Conservation (phyloP, 768 basidiomycete genomes). For the Pulveroboletus ravenelii region DNA sequence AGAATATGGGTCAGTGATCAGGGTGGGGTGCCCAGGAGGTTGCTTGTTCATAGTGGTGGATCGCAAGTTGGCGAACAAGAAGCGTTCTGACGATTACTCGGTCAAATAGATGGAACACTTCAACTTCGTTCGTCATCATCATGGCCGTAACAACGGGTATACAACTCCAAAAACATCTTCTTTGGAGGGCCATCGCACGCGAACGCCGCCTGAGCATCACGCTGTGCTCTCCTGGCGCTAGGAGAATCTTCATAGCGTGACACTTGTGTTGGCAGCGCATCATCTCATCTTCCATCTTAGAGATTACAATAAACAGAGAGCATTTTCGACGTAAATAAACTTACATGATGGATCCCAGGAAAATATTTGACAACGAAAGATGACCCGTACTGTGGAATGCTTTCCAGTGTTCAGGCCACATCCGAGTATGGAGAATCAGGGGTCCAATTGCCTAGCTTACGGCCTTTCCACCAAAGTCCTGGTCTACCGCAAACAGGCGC, state of each 20-base stretch:
- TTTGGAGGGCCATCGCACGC: neutral
- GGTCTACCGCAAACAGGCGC: conserved; percentile 26
- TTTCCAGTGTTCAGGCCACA: neutral
- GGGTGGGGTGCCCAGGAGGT: too few relatives aligned
- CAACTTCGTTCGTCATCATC: neutral
- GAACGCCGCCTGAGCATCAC: neutral
- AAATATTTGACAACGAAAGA: too few relatives aligned
- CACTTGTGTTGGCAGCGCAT: neutral
- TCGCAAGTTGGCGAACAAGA: neutral
- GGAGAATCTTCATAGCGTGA: neutral
- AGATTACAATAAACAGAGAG: neutral
- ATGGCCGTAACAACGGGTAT: neutral
- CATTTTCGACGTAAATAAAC: neutral
- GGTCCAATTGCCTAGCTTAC: conserved; percentile 18
- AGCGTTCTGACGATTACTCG: neutral
- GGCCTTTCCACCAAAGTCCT: conserved; percentile 38
- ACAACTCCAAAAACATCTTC: neutral
- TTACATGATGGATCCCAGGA: neutral
- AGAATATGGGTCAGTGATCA: too few relatives aligned
- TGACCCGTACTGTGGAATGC: too few relatives aligned
- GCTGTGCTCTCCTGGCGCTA: neutral
- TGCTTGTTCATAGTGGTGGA: neutral
- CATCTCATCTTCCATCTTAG: neutral
- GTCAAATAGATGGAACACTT: neutral
- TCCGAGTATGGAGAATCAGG: conserved; percentile 6